Percentiles rank a stretch among this genome's conserved stretches.
Conservation (phyloP, 257 asterid genomes). For the Leptodermis oblonga region DNA sequence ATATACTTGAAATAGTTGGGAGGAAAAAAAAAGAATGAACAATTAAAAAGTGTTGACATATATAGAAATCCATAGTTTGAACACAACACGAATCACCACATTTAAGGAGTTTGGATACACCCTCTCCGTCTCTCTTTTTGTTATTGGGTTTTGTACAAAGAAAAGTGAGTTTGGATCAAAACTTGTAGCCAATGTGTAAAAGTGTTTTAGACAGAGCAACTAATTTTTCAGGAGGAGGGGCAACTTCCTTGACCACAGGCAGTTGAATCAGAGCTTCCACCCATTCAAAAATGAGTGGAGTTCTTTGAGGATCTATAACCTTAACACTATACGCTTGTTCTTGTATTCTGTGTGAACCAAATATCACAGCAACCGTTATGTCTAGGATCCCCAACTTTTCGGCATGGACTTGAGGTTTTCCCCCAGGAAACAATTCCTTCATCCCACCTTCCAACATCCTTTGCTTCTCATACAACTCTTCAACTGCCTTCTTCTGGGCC, state of each 20-base stretch:
- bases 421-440: constrained; percentile 20
- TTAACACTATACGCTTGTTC: constrained; percentile 30
- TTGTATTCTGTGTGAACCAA: constrained; percentile 29
- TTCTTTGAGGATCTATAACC: constrained; percentile 30
- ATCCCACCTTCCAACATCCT: constrained; percentile 32
- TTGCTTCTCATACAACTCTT: constrained; percentile 23
- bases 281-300: constrained; percentile 35
- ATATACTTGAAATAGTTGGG: no score
- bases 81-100: no score
- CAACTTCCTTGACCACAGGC: constrained; percentile 21
- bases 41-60: no score
- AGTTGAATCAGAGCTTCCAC: constrained; percentile 28
- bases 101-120: no score
- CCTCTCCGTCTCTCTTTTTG: no score
- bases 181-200: constrained; percentile 14
- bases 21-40: no score
- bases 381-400: constrained; percentile 33
- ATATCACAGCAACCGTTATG: constrained; percentile 28
- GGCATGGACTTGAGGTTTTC: not conserved
- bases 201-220: constrained; percentile 17
- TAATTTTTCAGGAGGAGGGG: constrained; percentile 29
- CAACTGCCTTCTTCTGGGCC: constrained; percentile 12
- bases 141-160: no score
- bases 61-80: no score
- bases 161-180: no score